Conservation (phyloP, 177 flowering plant genomes). For the Vitis hybrid region DNA sequence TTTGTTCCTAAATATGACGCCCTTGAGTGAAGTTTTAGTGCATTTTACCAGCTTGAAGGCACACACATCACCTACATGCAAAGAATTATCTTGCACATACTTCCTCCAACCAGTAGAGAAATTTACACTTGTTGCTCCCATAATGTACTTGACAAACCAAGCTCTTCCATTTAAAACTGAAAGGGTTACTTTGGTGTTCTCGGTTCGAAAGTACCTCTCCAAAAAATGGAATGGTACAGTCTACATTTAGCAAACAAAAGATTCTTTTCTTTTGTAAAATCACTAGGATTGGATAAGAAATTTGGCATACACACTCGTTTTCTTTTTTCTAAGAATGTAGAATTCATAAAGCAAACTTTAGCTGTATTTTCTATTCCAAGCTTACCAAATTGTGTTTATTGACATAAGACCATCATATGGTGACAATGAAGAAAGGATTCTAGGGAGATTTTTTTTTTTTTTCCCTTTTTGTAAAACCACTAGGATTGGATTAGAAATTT, state of each 20-base stretch:
- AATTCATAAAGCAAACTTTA: too few species aligned
- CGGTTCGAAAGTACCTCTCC: neutral
- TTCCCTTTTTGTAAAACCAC: too few species aligned
- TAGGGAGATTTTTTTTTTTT: neutral
- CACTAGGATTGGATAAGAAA: too few species aligned
- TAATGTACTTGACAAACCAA: too few species aligned
- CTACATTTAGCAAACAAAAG: neutral
- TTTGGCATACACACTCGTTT: too few species aligned
- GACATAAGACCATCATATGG: conserved; percentile 14
- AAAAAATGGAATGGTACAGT: neutral
- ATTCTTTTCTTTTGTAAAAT: too few species aligned
- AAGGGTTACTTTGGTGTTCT: neutral
- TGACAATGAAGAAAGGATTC: conserved; percentile 1
- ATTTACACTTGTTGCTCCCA: too few species aligned
- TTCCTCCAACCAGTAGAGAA: conserved; percentile 10
- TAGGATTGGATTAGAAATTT: too few species aligned
- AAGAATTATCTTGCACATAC: neutral
- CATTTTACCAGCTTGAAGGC: neutral
- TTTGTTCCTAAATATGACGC: neutral
- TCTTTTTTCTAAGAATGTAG: too few species aligned
- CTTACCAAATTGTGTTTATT: neutral
- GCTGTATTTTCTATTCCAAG: too few species aligned
- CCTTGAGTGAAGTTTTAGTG: neutral
- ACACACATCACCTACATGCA: conserved; percentile 9
- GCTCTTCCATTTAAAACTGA: neutral